Evolutionary conservation across 2,329 filamentous ascomycete species (phyloP), one percentile per base, ranked within the genome.

Genomic region (Botrytis paeoniae): DNA sequence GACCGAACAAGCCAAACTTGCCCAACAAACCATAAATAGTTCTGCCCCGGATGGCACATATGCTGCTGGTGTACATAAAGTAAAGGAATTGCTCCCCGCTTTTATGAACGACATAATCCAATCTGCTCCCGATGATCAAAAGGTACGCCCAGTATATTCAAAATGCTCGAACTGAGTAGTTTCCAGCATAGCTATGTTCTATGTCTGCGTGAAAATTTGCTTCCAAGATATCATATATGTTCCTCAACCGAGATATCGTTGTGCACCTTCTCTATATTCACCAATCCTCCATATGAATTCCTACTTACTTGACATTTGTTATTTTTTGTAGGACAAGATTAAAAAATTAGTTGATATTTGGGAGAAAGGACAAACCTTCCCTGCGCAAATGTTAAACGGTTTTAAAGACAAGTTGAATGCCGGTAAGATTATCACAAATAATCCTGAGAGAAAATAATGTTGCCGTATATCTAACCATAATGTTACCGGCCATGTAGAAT

Each of bases 21-120:
- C 92, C 78, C 93, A 93, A 80, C 95, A 98, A 82, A 85, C 92
- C 81, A 89, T 94, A 83, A 93, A 92, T 84, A 91, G 89, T 83
- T 88, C 90, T 83, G 94, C 95, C 77, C 89, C 91, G 77, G 93
- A 97, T 85, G 96, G 96, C 82, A 98, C 95, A 72, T 98, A 92
- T 87, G 94, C 94, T 81, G 95, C 95, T 79, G 96, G 95, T 80
- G 94, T 98, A 81, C 92, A 97, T 89, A 93, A 93, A 90, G 94
- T 98, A 85, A 97, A 94, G 82, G 95, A 98, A 85, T 87, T 98
- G 81, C 90, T 99, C 82, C 95, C 95, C 77, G 90, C 92, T 78
- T 86, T 99, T 84, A 97, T 99, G 92, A 94, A 93, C 88, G 95
- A 98, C 84, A 95, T 98, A 82, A 89, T 97, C 83, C 91, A 92